phyloP scores from a whole-genome alignment of 306 rosid genomes.

The Phaseolus lunatus region DNA sequence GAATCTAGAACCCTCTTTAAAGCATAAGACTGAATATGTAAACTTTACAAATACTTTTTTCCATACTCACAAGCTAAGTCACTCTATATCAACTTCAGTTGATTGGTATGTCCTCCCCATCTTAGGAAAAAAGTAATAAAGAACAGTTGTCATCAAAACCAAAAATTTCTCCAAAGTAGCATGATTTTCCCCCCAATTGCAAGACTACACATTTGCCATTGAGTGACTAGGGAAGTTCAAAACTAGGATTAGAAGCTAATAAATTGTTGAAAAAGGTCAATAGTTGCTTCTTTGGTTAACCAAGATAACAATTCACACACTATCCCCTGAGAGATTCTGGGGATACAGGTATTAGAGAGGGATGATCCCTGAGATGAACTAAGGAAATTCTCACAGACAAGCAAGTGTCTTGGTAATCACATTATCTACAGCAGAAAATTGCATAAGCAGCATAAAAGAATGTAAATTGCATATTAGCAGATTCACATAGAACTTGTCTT shows the following conservation, averaged over 20 bases:
- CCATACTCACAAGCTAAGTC: slow-evolving; percentile 16
- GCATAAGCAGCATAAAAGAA: slow-evolving; percentile 25
- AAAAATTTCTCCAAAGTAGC: slow-evolving; percentile 16
- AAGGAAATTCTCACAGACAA: slow-evolving; percentile 12
- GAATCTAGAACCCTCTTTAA: slow-evolving; percentile 19
- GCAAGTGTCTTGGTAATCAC: neutral
- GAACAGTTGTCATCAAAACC: slow-evolving; percentile 16
- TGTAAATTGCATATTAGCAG: slow-evolving; percentile 23
- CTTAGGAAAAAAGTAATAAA: neutral
- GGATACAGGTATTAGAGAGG: slow-evolving; percentile 4
- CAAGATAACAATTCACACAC: neutral
- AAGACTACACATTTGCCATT: neutral
- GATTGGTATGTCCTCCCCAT: slow-evolving; percentile 15
- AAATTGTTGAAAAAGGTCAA: slow-evolving; percentile 8
- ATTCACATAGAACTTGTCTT: neutral
- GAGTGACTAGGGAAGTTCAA: slow-evolving; percentile 11
- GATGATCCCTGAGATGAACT: neutral
- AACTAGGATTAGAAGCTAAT: slow-evolving; percentile 20
- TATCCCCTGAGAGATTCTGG: neutral
- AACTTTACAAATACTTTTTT: neutral
- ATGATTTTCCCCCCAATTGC: neutral
- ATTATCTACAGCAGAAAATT: neutral
- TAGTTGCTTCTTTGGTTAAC: slow-evolving; percentile 5
- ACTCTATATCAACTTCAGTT: neutral
- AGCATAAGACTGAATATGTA: slow-evolving; percentile 11